Percentiles rank a stretch among this genome's conserved stretches.
Evolutionary conservation across 2,329 filamentous ascomycete species (phyloP).

Genomic region (Pseudohalonectria lignicola): DNA sequence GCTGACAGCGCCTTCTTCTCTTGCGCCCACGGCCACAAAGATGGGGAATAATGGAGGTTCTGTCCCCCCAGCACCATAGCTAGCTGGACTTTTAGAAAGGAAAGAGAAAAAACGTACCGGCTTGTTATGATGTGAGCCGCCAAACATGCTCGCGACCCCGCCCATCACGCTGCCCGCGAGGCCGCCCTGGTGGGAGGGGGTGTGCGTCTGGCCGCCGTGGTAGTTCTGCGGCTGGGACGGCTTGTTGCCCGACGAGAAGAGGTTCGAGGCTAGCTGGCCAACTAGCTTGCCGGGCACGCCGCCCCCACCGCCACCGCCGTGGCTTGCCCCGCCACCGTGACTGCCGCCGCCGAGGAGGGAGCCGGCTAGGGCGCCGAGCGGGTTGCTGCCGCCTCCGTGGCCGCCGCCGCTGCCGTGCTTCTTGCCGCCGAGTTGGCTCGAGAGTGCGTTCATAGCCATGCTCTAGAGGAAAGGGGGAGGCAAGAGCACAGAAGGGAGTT

Average conservation of each 20-base stretch:
- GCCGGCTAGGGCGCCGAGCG: constrained; percentile 34
- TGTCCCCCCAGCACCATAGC: neutral
- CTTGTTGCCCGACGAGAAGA: constrained; percentile 41
- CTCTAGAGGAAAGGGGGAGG: constrained; percentile 28
- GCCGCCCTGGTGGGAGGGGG: constrained; percentile 28
- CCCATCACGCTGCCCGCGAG: constrained; percentile 43
- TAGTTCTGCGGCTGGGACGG: constrained; percentile 35
- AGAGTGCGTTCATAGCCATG: constrained; percentile 49
- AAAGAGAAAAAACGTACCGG: constrained; percentile 20
- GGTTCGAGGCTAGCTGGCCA: constrained; percentile 42
- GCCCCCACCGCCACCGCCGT: constrained; percentile 16
- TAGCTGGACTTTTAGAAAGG: neutral
- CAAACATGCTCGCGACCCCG: constrained; percentile 41
- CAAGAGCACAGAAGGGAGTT: too few species aligned
- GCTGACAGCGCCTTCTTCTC: too few species aligned
- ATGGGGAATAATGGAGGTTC: too few species aligned
- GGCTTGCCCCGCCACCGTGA: constrained; percentile 14
- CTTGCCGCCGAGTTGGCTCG: constrained; percentile 31
- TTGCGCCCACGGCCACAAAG: too few species aligned
- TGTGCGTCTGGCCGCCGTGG: constrained; percentile 32
- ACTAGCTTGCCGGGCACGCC: constrained; percentile 40
- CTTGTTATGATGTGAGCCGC: constrained; percentile 27
- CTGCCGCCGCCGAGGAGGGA: constrained; percentile 30
- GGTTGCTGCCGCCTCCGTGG: constrained; percentile 23
- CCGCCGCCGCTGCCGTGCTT: constrained; percentile 26